These are phyloP conservation scores for Hericium rajendrae DNA, from an alignment of 768 basidiomycete genomes.

Conservation along the genomic window DNA sequence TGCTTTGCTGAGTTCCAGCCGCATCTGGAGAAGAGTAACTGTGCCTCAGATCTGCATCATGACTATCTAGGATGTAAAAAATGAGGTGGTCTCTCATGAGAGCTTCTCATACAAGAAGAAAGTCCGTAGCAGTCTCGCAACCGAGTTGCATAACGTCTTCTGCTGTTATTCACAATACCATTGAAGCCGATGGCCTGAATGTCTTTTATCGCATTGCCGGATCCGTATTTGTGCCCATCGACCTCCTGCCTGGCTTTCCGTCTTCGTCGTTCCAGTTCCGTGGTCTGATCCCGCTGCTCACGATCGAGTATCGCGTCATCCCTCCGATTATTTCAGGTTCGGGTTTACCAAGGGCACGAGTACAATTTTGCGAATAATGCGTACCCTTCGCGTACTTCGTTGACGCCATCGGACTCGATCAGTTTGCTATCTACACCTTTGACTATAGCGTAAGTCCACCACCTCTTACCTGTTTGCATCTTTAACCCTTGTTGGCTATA, in stretches of 20 bases:
- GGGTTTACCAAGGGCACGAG: slow-evolving; percentile 34
- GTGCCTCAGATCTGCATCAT: too few relatives aligned
- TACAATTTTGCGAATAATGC: slow-evolving; percentile 34
- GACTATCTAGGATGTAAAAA: too few relatives aligned
- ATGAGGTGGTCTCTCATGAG: too few relatives aligned
- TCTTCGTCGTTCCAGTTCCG: slow-evolving; percentile 40
- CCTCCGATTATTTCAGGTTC: slow-evolving; percentile 44
- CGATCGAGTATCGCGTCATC: slow-evolving; percentile 32
- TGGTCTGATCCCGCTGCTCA: slow-evolving; percentile 33
- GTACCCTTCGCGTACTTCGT: slow-evolving; percentile 30
- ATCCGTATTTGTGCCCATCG: slow-evolving; percentile 10
- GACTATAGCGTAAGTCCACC: slow-evolving; percentile 36
- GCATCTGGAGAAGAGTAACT: slow-evolving; percentile 50
- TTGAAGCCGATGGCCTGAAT: too few relatives aligned
- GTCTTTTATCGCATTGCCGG: too few relatives aligned
- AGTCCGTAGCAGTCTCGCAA: too few relatives aligned
- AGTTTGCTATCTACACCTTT: slow-evolving; percentile 37
- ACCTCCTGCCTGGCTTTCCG: slow-evolving; percentile 44
- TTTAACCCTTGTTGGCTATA: slow-evolving; percentile 18
- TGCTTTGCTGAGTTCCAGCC: slow-evolving; percentile 59
- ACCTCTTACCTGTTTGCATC: background rate
- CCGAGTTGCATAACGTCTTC: too few relatives aligned
- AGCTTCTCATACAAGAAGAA: too few relatives aligned
- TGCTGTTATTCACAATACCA: too few relatives aligned
- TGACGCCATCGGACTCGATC: slow-evolving; percentile 26